These are phyloP conservation scores for Leccinum obscurum DNA, from an alignment of 768 basidiomycete species.

Conservation along the genomic window DNA sequence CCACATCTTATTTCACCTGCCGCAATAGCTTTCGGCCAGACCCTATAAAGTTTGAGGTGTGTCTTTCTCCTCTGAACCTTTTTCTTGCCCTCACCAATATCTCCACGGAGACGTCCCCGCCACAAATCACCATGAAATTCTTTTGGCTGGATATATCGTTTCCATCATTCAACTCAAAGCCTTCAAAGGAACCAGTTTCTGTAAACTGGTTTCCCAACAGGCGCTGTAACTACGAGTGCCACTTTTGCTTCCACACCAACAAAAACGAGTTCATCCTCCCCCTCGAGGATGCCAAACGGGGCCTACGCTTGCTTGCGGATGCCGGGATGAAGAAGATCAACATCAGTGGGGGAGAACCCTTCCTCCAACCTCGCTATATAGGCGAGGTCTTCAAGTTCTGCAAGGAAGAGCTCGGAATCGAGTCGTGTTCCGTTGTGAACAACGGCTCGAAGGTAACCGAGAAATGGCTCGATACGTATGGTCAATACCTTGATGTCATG, in stretches of 20 bases:
- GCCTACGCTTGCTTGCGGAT: constrained; percentile 31
- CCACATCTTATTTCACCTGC: not conserved
- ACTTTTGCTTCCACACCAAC: constrained; percentile 44
- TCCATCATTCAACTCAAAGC: constrained; percentile 15
- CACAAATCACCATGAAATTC: constrained; percentile 10
- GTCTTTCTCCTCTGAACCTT: not conserved
- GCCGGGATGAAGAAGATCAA: constrained; percentile 40
- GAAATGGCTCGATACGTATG: constrained; percentile 41
- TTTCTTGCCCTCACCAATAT: not conserved
- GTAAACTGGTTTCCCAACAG: constrained; percentile 31
- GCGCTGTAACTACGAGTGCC: constrained; percentile 38
- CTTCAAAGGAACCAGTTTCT: constrained; percentile 20
- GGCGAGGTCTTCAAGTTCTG: constrained; percentile 40
- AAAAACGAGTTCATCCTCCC: constrained; percentile 37
- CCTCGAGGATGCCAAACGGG: constrained; percentile 37
- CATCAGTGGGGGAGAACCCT: constrained; percentile 40
- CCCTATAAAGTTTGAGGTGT: not conserved
- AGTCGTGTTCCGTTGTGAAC: constrained; percentile 37
- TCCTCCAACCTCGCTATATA: constrained; percentile 38
- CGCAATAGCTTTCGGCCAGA: not conserved
- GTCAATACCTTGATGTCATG: constrained; percentile 41
- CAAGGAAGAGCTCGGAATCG: constrained; percentile 38
- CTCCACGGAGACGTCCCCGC: not conserved
- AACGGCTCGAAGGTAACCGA: constrained; percentile 44
- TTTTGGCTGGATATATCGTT: constrained; percentile 19